Evolutionary conservation across 352 stramenopile genomes (phyloP), one percentile per base, ranked within the genome.

Genomic region (Phytophthora chlamydospora): DNA sequence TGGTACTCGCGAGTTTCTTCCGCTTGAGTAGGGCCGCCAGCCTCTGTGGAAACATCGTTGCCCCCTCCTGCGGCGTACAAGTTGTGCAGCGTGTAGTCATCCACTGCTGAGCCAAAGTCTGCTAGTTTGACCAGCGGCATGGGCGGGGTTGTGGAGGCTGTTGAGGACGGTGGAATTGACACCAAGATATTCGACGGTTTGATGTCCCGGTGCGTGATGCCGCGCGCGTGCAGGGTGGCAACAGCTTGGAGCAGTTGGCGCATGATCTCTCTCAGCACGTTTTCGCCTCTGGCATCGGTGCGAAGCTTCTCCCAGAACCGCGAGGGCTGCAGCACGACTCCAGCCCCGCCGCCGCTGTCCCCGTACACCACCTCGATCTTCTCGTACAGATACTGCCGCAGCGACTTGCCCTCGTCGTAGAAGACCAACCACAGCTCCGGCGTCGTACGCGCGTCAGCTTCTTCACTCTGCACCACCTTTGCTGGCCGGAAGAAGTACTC

Each of bases 1-100:
- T 97, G 90, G 72, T 98, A 99, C 63, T 98, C 91, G 42, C 96
- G 77, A 29, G 96, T 98, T 70, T 97, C 89, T 72, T 98, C 96
- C 12, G 69, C 78, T 63, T 96, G 83, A 32, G 78, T 93, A 13
- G 96, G 95, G 2, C 93, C 93, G 7, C 73, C 55, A 11, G 52
- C 57, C 13, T 19, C 24, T 6, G n/a, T 92, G 2, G 68, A 77
- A 41, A 85, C 78, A 29, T 76, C 89, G 13, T 91, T 91, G 0
- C 87, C 90, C 24, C 71, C 61, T 9, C 24, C 60, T 58, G 50
- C 68, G 21, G 58, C 59, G 24, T 98, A 96, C 51, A 98, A 73
- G 45, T 91, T 76, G 0, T 68, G 61, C 13, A 91, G 66, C 4
- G 82, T 87, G 62, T 91, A 88, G 4, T 87, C 75, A 46, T 96